Evolutionary conservation across 2,329 filamentous ascomycete species (phyloP), one percentile per base, ranked within the genome.

Genomic region (Lecanoromycetidae sp.): DNA sequence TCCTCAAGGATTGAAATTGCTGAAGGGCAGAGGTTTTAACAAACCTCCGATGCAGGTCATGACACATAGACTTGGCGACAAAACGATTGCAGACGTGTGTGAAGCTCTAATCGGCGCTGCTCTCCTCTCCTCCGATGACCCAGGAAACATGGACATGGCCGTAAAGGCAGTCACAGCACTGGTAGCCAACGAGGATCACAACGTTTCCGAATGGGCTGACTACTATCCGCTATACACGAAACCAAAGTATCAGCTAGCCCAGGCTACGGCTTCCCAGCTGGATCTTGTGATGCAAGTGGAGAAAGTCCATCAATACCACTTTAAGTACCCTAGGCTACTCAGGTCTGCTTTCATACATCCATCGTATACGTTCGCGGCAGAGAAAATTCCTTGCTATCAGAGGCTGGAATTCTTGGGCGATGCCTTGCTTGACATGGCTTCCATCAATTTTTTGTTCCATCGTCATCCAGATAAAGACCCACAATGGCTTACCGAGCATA

Each of bases 401-500:
- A 79, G 88, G 1, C 75, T 96, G 0, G 90, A 96, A 57, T 96
- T 96, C 55, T 68, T 96, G 0, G 90, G 90, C 0, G 91, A 96
- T 60, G 79, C 90, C 0, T 71, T 96, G 2, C 77, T 94, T 1
- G 88, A 95, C 60, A 84, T 90, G 77, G 82, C 74, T 9, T 86
- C 82, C 57, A 81, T 96, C 46, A 83, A 88, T 56, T 79, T 85
- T 56, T 72, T 98, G 3, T 96, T 87, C 65, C 74, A 79, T 55
- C 72, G 71, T 3, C 87, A 84, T 56, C 87, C 87, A 0, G 69
- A 77, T 43, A 84, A 82, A 49, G 87, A 94, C 58, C 90, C 91
- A 0, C 88, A 96, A 61, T 96, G 90, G 90, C 71, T 98, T 50
- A 96, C 91, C 0, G 91, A 96, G 64, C 90, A 96, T 71, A 96